Percentiles rank a stretch among this genome's conserved stretches.
Evolutionary conservation across 306 rosid genomes (phyloP).

Genomic region (Malus fusca): DNA sequence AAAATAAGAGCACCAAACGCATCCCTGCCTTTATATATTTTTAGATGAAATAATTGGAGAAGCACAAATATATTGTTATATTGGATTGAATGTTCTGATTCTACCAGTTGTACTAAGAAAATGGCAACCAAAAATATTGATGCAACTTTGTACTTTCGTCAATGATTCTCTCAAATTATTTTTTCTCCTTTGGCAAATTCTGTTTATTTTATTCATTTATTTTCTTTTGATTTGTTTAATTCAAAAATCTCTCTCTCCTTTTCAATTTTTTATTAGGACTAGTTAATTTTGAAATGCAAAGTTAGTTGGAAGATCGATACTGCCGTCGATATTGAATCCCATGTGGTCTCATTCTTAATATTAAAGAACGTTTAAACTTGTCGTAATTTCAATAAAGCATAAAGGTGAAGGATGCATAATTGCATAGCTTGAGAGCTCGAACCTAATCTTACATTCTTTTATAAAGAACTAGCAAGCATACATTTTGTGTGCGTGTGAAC

Average conservation of each 20-base stretch:
- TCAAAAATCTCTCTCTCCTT: too few relatives aligned
- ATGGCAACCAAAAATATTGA: neutral
- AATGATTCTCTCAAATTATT: too few relatives aligned
- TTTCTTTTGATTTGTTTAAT: too few relatives aligned
- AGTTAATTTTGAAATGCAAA: neutral
- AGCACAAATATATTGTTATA: too few relatives aligned
- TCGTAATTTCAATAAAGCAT: neutral
- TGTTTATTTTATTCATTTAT: too few relatives aligned
- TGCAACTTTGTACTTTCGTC: neutral
- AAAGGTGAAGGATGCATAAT: neutral
- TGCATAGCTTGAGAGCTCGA: neutral
- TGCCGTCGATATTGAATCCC: neutral
- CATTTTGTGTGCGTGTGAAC: too few relatives aligned
- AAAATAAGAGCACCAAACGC: too few relatives aligned
- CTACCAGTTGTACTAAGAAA: neutral
- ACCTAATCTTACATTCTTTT: neutral
- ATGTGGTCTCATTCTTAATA: neutral
- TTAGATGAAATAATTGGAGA: too few relatives aligned
- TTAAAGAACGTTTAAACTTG: neutral
- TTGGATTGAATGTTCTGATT: neutral
- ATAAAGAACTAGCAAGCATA: too few relatives aligned
- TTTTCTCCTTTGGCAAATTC: too few relatives aligned
- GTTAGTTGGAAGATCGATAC: neutral
- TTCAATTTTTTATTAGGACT: too few relatives aligned
- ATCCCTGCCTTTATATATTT: too few relatives aligned